These are phyloP conservation scores for Fraxinus americana DNA, from an alignment of 257 asterid species.

Conservation along the genomic window DNA sequence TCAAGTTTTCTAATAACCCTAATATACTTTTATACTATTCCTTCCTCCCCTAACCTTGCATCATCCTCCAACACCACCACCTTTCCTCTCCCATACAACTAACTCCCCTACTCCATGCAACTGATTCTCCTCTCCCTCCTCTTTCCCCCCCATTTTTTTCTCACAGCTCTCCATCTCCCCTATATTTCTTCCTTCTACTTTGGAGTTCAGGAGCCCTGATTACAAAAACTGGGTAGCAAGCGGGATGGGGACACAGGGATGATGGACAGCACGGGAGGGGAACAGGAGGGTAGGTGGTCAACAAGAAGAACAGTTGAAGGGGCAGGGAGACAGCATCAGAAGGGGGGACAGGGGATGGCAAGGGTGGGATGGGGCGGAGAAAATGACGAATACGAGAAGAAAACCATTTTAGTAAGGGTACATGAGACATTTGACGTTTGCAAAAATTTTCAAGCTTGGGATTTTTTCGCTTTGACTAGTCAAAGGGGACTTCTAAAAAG, in stretches of 20 bases:
- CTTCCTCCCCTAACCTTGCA: not conserved
- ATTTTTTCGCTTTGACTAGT: not conserved
- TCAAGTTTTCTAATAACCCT: not conserved
- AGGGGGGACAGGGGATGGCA: not conserved
- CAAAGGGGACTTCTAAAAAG: slow-evolving; percentile 3
- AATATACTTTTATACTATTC: not conserved
- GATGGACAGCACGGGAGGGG: not conserved
- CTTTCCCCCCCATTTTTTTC: not conserved
- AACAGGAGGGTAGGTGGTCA: not conserved
- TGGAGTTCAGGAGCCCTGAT: not conserved
- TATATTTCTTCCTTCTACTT: not conserved
- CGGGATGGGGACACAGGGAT: not conserved
- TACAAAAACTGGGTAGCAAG: not conserved
- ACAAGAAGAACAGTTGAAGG: not conserved
- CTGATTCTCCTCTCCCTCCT: not conserved
- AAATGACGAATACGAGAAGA: not conserved
- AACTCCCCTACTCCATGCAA: not conserved
- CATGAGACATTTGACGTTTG: not conserved
- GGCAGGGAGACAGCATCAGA: not conserved
- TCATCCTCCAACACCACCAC: not conserved
- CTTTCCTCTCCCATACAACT: not conserved
- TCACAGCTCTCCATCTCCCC: not conserved
- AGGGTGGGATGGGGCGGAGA: not conserved
- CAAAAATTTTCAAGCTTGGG: not conserved
- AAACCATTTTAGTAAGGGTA: not conserved